These are phyloP conservation scores for Phanerochaete carnosa DNA, from an alignment of 768 basidiomycete species.

Conservation along the genomic window DNA sequence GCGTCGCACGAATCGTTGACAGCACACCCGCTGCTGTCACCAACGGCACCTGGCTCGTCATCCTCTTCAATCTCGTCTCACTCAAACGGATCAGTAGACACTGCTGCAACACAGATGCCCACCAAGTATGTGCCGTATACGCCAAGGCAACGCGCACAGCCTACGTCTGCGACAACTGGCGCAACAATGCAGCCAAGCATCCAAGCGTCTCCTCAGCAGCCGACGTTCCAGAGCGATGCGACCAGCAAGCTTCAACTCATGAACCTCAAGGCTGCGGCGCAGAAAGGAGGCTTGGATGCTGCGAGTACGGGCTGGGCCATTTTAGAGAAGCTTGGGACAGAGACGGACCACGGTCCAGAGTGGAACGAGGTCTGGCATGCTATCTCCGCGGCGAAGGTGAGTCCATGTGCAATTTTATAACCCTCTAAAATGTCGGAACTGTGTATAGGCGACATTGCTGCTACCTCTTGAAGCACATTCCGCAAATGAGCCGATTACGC, in stretches of 20 bases:
- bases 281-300: conserved; percentile 61
- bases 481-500: conserved; percentile 53
- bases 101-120: conserved; percentile 11
- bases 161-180: conserved; percentile 40
- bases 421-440: not conserved
- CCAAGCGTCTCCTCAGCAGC: conserved; percentile 34
- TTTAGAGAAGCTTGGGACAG: conserved; percentile 62
- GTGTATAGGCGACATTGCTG: conserved; percentile 68
- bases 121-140: conserved; percentile 76
- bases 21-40: conserved; percentile 66
- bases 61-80: conserved; percentile 20
- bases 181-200: conserved; percentile 37
- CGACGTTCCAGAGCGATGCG: conserved; percentile 53
- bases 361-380: conserved; percentile 71
- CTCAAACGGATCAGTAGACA: conserved; percentile 10
- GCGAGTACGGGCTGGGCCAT: conserved; percentile 74
- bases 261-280: conserved; percentile 70
- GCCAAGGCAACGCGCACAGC: conserved; percentile 59
- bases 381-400: conserved; percentile 64
- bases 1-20: conserved; percentile 48
- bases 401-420: conserved; percentile 18
- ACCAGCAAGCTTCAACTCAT: conserved; percentile 68
- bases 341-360: conserved; percentile 48
- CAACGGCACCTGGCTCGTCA: conserved; percentile 28
- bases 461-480: conserved; percentile 65